Conservation (phyloP, 2,329 filamentous ascomycete genomes). For the Alternaria postmessia region DNA sequence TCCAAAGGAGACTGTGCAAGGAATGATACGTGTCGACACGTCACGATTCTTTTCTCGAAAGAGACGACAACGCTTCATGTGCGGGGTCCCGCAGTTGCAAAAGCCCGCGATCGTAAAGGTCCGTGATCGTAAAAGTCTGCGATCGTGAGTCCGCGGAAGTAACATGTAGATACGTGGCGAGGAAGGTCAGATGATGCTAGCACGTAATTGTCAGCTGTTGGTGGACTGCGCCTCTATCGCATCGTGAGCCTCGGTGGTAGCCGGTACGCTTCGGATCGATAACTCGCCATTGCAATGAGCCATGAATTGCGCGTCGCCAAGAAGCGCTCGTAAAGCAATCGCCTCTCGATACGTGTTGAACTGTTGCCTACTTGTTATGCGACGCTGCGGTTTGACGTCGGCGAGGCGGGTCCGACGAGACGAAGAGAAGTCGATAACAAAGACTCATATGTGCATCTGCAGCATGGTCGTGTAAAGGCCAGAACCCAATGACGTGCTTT, state of each 20-base stretch:
- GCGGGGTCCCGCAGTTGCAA: neutral
- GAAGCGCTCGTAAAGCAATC: neutral
- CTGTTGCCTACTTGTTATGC: neutral
- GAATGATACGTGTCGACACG: constrained; percentile 1
- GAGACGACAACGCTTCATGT: neutral
- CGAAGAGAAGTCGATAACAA: neutral
- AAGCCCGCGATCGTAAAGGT: neutral
- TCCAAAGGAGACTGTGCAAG: neutral
- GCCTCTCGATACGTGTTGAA: constrained; percentile 6
- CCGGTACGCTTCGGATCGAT: neutral
- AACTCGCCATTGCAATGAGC: neutral
- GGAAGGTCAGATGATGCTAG: constrained; percentile 3
- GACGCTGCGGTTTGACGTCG: neutral
- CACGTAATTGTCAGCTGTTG: constrained; percentile 3
- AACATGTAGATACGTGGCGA: neutral
- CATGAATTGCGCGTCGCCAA: constrained; percentile 9
- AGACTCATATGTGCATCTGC: neutral
- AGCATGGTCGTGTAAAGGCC: neutral
- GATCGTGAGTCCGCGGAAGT: neutral
- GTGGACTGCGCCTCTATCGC: constrained; percentile 25
- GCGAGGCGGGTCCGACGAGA: neutral
- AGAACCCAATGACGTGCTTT: neutral
- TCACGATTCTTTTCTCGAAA: neutral
- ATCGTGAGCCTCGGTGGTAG: constrained; percentile 16
- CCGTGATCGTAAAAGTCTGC: neutral